phyloP scores from a whole-genome alignment of 2,329 filamentous ascomycete species.

The Pleochaeta shiraiana region DNA sequence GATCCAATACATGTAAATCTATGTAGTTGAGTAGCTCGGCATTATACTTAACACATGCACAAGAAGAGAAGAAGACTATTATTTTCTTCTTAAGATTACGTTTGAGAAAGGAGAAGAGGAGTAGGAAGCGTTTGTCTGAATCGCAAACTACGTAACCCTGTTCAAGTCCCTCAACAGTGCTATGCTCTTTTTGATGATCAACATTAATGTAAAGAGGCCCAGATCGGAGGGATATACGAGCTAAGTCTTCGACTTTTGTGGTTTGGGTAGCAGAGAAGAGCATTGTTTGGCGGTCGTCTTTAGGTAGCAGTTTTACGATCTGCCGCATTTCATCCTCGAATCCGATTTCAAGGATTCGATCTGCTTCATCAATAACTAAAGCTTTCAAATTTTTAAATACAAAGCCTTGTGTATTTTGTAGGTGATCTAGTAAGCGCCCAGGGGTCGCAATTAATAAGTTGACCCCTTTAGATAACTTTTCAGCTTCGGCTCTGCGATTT shows the following conservation, averaged over 20 bases:
- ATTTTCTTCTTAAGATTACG: slow-evolving; percentile 77
- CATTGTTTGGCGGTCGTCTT: slow-evolving; percentile 78
- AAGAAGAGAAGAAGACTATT: slow-evolving; percentile 89
- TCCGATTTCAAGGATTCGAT: slow-evolving; percentile 87
- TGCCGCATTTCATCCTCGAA: slow-evolving; percentile 98
- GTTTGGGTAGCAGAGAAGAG: slow-evolving; percentile 98
- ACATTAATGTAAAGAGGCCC: slow-evolving; percentile 96
- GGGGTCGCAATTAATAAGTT: slow-evolving; percentile 91
- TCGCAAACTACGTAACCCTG: slow-evolving; percentile 94
- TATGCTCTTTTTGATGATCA: slow-evolving; percentile 70
- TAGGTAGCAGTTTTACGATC: slow-evolving; percentile 84
- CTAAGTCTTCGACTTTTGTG: slow-evolving; percentile 94
- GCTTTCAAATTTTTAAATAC: slow-evolving; percentile 83
- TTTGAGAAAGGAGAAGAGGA: slow-evolving; percentile 89
- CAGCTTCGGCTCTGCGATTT: slow-evolving; percentile 72
- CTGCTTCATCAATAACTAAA: slow-evolving; percentile 88
- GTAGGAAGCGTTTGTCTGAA: slow-evolving; percentile 76
- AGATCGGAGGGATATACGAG: slow-evolving; percentile 74
- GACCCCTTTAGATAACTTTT: slow-evolving; percentile 85
- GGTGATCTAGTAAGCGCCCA: slow-evolving; percentile 76
- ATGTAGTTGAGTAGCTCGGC: slow-evolving; percentile 94
- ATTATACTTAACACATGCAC: slow-evolving; percentile 90
- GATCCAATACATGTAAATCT: slow-evolving; percentile 66
- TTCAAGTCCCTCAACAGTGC: slow-evolving; percentile 81
- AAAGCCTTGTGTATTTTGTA: slow-evolving; percentile 80